These are phyloP conservation scores for Penicillium paxilli DNA, from an alignment of 495 filamentous ascomycete genomes.

Conservation along the genomic window DNA sequence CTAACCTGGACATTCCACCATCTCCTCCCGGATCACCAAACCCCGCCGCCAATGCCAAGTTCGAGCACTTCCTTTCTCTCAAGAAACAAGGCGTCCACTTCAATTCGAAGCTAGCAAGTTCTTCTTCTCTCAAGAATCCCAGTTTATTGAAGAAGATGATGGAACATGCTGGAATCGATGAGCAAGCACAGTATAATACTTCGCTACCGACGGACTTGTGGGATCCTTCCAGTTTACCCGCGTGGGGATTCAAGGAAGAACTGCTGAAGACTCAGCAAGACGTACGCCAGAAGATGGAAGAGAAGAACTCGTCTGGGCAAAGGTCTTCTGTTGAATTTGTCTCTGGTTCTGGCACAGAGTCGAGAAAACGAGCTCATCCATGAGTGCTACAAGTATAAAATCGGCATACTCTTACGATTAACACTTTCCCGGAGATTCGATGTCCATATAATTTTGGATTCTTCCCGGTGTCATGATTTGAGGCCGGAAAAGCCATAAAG, in stretches of 20 bases:
- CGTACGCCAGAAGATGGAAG: conserved; percentile 58
- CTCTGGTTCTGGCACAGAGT: conserved; percentile 28
- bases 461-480: too few species aligned
- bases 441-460: too few species aligned
- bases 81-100: conserved; percentile 90
- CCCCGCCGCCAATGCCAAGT: conserved; percentile 65
- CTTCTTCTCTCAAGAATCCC: conserved; percentile 76
- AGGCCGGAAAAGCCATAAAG: too few species aligned
- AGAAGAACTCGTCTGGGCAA: conserved; percentile 50
- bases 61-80: conserved; percentile 78
- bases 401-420: too few species aligned
- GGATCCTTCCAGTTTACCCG: conserved; percentile 65
- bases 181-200: conserved; percentile 71
- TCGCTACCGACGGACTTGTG: conserved; percentile 67
- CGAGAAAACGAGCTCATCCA: conserved; percentile 8
- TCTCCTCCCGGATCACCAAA: conserved; percentile 80
- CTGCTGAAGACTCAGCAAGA: conserved; percentile 66
- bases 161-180: conserved; percentile 72
- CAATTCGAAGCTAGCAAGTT: conserved; percentile 75
- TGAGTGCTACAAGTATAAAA: too few species aligned
- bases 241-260: conserved; percentile 71
- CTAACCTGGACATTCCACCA: conserved; percentile 77
- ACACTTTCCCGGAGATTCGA: too few species aligned
- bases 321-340: conserved; percentile 80
- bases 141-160: conserved; percentile 76